Percentiles rank a stretch among this genome's conserved stretches.
phyloP scores from a whole-genome alignment of 495 filamentous ascomycete species.

The Penicillium canescens region DNA sequence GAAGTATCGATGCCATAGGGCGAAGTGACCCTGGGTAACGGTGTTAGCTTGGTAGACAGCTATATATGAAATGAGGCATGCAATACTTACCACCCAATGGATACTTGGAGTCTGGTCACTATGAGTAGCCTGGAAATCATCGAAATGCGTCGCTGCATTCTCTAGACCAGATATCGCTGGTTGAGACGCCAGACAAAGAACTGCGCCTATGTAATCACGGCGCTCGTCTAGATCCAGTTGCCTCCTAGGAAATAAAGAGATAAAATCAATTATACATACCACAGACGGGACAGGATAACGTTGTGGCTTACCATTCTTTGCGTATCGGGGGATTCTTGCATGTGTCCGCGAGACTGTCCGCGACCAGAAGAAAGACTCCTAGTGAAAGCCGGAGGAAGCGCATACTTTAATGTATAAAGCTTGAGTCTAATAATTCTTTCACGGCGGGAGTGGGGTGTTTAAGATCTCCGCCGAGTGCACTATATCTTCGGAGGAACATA shows the following conservation, averaged over 20 bases:
- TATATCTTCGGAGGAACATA: too few relatives aligned
- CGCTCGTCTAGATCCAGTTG: constrained; percentile 6
- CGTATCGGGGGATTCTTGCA: constrained; percentile 19
- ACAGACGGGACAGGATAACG: too few relatives aligned
- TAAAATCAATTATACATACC: neutral
- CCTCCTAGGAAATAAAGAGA: constrained; percentile 9
- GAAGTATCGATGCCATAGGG: constrained; percentile 50
- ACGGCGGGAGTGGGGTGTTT: too few relatives aligned
- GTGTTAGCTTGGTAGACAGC: constrained; percentile 13
- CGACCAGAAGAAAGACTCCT: too few relatives aligned
- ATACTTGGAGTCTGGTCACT: constrained; percentile 19
- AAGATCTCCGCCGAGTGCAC: too few relatives aligned
- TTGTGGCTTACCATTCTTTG: constrained; percentile 22
- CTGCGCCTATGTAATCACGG: constrained; percentile 16
- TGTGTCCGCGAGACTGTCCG: too few relatives aligned
- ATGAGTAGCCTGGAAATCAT: constrained; percentile 21
- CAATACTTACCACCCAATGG: constrained; percentile 18
- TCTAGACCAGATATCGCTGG: constrained; percentile 16
- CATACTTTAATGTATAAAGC: too few relatives aligned
- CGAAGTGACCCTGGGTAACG: constrained; percentile 19
- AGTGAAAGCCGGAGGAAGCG: too few relatives aligned
- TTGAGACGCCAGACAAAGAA: constrained; percentile 15
- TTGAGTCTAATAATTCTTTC: too few relatives aligned
- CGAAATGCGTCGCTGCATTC: constrained; percentile 12
- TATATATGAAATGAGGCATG: neutral